Evolutionary conservation across 2,329 filamentous ascomycete genomes (phyloP), one percentile per base, ranked within the genome.

Genomic region (Trichoderma harzianum): DNA sequence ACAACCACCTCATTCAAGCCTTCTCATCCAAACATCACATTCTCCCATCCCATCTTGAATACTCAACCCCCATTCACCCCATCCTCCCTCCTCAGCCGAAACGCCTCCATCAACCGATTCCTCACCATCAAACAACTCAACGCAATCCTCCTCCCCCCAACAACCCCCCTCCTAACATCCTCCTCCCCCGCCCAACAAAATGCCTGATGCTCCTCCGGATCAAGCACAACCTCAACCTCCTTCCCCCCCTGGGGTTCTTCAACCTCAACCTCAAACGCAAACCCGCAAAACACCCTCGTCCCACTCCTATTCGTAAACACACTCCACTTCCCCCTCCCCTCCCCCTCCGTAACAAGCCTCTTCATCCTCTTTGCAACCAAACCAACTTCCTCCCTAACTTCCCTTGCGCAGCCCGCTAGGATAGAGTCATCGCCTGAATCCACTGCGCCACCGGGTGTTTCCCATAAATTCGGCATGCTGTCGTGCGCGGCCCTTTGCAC

Each of bases 301-400:
- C 81, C 80, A 2, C 74, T 78, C 12, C 80, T 74, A 53, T 82
- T 83, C 12, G 78, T 78, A 69, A 83, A 82, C 16, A 78, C 74
- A 3, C 75, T 76, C 0, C 78, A 77, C 2, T 73, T 74, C 47
- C 75, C 75, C 24, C 21, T 21, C 18, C 30, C 43, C 47, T 39
- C 24, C 4, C 78, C 78, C 60, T 80, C 78, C 18, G 77, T 77
- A 7, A 83, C 74, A 16, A 78, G 73, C 34, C 77, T 73, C 51
- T 72, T 66, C 58, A 84, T 74, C 36, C 75, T 75, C 12, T 62
- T 74, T 5, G 79, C 80, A 34, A 74, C 67, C 5, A 87, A 77
- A 0, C 85, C 84, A 10, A 83, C 75, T 76, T 87, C 85, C 77
- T 87, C 86, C 76, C 77, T 80, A 3, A 87, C 78, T 78, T 88